Conservation (phyloP, 2,329 filamentous ascomycete species). For the Colletotrichum liriopes region DNA sequence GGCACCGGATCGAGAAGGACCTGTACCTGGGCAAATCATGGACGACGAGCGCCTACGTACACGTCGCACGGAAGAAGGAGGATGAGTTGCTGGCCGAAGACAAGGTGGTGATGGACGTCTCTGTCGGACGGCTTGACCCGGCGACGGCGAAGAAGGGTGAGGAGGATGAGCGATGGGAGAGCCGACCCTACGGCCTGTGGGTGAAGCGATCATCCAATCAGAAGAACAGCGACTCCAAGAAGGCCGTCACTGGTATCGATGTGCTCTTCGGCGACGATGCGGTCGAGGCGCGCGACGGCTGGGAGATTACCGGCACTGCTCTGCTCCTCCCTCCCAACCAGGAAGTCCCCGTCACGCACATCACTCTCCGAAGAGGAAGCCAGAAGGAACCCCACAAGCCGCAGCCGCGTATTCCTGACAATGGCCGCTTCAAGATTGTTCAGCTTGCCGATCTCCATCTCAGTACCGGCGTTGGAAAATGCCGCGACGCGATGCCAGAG, state of each 20-base stretch:
- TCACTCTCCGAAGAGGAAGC: constrained; percentile 84
- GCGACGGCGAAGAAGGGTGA: constrained; percentile 67
- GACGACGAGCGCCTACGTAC: constrained; percentile 84
- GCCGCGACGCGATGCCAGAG: constrained; percentile 87
- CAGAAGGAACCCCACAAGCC: constrained; percentile 77
- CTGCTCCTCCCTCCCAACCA: constrained; percentile 78
- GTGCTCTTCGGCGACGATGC: constrained; percentile 93
- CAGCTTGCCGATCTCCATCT: constrained; percentile 96
- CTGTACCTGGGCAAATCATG: constrained; percentile 80
- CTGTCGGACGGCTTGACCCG: constrained; percentile 82
- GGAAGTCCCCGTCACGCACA: constrained; percentile 77
- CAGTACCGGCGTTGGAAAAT: constrained; percentile 88
- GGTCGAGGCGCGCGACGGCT: constrained; percentile 88
- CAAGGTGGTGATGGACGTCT: constrained; percentile 84
- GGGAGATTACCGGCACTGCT: constrained; percentile 83
- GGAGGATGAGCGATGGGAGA: constrained; percentile 81
- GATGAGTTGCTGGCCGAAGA: constrained; percentile 83
- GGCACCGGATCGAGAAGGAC: constrained; percentile 92
- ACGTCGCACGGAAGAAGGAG: constrained; percentile 87
- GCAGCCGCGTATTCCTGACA: constrained; percentile 83
- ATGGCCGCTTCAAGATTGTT: constrained; percentile 97
- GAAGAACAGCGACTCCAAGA: constrained; percentile 81
- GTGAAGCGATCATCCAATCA: constrained; percentile 81
- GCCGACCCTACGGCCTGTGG: constrained; percentile 84
- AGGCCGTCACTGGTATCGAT: constrained; percentile 85